These are phyloP conservation scores for Sanghuangporus sanghuang DNA, from an alignment of 1,284 basidiomycete genomes.

Conservation along the genomic window DNA sequence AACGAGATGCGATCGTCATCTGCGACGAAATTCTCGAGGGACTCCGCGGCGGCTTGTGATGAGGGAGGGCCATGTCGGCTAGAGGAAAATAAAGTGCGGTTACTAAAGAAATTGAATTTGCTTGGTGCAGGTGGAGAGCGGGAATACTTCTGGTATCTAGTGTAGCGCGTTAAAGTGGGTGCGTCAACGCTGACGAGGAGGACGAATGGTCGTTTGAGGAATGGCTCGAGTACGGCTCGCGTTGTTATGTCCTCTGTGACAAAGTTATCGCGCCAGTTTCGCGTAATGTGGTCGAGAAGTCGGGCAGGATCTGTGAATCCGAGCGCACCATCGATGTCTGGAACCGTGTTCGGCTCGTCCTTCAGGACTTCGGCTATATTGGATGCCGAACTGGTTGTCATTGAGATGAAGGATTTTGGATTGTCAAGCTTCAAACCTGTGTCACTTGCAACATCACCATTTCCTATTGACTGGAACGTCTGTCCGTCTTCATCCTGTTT, in stretches of 20 bases:
- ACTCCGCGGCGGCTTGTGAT: constrained; percentile 24
- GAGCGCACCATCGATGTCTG: constrained; percentile 18
- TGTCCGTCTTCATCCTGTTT: not conserved
- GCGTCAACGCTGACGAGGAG: constrained; percentile 85
- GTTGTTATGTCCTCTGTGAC: constrained; percentile 76
- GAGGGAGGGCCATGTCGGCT: constrained; percentile 17
- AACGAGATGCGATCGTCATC: constrained; percentile 60
- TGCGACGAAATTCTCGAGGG: constrained; percentile 64
- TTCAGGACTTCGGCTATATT: constrained; percentile 2
- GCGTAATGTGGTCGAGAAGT: constrained; percentile 76
- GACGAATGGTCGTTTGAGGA: constrained; percentile 88
- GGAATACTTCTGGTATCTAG: constrained; percentile 45
- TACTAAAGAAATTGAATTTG: constrained; percentile 14
- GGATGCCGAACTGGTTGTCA: constrained; percentile 11
- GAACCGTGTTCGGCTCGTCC: not conserved
- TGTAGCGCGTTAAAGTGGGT: constrained; percentile 61
- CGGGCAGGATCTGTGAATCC: constrained; percentile 49
- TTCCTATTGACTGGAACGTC: not conserved
- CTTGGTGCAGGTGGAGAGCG: not conserved
- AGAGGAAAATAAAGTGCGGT: not conserved
- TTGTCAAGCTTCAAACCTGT: constrained; percentile 2
- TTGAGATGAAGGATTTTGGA: constrained; percentile 12
- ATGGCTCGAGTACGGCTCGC: constrained; percentile 58
- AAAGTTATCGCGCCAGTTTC: constrained; percentile 75
- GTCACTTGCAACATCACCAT: not conserved